These are phyloP conservation scores for Suaeda aralocaspica DNA, from an alignment of 148 eudicot genomes.

Conservation along the genomic window DNA sequence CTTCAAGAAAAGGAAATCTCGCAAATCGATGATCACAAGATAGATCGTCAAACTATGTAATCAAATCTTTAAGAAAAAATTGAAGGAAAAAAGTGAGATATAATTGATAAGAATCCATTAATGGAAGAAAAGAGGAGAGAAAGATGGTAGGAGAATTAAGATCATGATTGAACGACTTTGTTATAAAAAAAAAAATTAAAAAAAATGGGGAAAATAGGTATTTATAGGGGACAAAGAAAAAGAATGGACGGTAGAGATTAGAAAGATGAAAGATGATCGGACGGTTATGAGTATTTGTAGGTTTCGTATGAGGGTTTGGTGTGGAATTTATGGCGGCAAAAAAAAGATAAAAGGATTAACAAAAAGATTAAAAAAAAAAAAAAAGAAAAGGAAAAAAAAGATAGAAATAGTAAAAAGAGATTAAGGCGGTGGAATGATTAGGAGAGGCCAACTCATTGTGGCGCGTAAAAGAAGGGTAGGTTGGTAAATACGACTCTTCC, in stretches of 20 bases:
- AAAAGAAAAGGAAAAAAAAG: not conserved
- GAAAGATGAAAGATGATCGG: not conserved
- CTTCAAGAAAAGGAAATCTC: no score
- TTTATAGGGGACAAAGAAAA: not conserved
- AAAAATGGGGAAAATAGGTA: not conserved
- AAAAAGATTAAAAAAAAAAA: no score
- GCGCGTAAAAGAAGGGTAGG: conserved; percentile 10
- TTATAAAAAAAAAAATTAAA: no score
- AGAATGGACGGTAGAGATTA: conserved; percentile 17
- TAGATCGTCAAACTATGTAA: not conserved
- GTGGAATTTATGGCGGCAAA: not conserved
- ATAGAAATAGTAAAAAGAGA: not conserved
- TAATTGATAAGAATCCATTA: not conserved
- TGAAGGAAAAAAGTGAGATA: not conserved
- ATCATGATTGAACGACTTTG: no score
- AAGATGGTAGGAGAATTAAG: not conserved
- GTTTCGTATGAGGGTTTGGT: not conserved
- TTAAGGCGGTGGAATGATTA: not conserved
- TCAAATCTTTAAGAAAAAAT: not conserved
- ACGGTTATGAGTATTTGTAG: conserved; percentile 18
- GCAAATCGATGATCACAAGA: not conserved
- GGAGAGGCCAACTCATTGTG: conserved; percentile 12
- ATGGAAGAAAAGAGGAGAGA: not conserved
- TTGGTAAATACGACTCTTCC: not conserved
- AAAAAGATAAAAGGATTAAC: no score